Evolutionary conservation across 768 basidiomycete genomes (phyloP).

Genomic region (Hydnomerulius pinastri): DNA sequence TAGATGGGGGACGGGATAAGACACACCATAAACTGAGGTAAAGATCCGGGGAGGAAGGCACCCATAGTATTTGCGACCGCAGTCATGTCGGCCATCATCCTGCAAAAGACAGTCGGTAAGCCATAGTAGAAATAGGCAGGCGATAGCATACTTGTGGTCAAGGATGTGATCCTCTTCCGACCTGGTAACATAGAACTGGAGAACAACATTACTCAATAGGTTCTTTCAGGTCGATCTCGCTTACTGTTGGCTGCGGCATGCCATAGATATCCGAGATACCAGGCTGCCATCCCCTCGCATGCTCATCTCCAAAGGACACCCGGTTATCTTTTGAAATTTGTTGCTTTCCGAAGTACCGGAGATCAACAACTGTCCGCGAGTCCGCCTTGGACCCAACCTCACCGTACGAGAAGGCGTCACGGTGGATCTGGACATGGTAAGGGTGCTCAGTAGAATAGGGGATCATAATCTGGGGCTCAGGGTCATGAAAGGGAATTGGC

Average conservation of each 20-base stretch:
- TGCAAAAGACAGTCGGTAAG: not conserved
- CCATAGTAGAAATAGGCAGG: not conserved
- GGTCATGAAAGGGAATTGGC: conserved; percentile 27
- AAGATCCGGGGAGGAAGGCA: conserved; percentile 32
- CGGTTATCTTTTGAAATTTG: conserved; percentile 16
- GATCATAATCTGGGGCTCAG: conserved; percentile 35
- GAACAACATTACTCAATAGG: conserved; percentile 9
- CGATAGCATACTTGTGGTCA: not conserved
- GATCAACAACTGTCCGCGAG: conserved; percentile 35
- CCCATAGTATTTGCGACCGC: conserved; percentile 31
- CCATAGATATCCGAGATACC: conserved; percentile 28
- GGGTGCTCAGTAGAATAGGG: conserved; percentile 19
- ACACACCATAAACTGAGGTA: conserved; percentile 4
- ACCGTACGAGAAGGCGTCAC: conserved; percentile 39
- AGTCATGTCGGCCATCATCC: conserved; percentile 24
- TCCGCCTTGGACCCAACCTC: conserved; percentile 31
- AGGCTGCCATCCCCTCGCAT: not conserved
- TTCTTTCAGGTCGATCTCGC: conserved; percentile 17
- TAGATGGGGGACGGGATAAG: not conserved
- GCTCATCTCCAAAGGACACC: conserved; percentile 15
- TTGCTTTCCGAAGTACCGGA: conserved; percentile 28
- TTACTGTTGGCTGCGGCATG: conserved; percentile 36
- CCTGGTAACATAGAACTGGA: conserved; percentile 20
- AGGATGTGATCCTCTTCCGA: conserved; percentile 9
- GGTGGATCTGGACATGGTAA: conserved; percentile 38